Evolutionary conservation across 2,329 filamentous ascomycete species (phyloP).

Genomic region (Phialophora expanda): DNA sequence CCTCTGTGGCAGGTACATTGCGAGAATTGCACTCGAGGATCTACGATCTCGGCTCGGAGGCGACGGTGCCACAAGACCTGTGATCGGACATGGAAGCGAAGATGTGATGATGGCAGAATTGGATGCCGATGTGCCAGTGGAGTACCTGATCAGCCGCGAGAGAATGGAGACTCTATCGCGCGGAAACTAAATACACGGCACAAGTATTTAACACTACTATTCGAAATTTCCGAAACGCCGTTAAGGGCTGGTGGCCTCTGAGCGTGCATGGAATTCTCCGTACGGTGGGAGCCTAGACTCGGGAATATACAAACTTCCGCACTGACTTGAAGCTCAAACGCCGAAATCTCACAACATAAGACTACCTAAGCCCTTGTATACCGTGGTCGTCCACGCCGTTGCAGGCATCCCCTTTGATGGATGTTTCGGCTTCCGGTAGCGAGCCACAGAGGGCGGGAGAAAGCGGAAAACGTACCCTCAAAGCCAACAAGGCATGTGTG

Average conservation of each 20-base stretch:
- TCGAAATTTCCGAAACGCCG: too few species aligned
- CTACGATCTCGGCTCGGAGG: background rate
- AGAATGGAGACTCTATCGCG: background rate
- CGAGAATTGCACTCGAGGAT: constrained; percentile 25
- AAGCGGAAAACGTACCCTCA: constrained; percentile 10
- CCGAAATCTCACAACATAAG: constrained; percentile 17
- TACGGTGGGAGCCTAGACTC: background rate
- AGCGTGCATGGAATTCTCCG: too few species aligned
- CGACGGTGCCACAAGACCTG: background rate
- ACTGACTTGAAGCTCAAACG: constrained; percentile 8
- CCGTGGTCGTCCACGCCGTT: too few species aligned
- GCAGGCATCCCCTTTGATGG: constrained; percentile 17
- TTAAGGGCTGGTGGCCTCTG: too few species aligned
- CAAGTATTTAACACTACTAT: too few species aligned
- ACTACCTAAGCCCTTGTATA: background rate
- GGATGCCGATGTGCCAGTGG: background rate
- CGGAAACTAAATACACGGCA: background rate
- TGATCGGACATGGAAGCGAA: background rate
- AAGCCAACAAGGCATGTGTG: constrained; percentile 39
- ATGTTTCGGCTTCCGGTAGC: constrained; percentile 35
- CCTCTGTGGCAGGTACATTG: constrained; percentile 36
- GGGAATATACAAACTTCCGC: constrained; percentile 20
- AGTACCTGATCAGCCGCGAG: background rate
- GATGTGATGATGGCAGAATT: background rate
- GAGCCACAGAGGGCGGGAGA: constrained; percentile 32